A percentile compares a stretch with the other conserved stretches of the same genome.
phyloP scores from a whole-genome alignment of 2,329 filamentous ascomycete genomes.

The Alternaria ventricosa region DNA sequence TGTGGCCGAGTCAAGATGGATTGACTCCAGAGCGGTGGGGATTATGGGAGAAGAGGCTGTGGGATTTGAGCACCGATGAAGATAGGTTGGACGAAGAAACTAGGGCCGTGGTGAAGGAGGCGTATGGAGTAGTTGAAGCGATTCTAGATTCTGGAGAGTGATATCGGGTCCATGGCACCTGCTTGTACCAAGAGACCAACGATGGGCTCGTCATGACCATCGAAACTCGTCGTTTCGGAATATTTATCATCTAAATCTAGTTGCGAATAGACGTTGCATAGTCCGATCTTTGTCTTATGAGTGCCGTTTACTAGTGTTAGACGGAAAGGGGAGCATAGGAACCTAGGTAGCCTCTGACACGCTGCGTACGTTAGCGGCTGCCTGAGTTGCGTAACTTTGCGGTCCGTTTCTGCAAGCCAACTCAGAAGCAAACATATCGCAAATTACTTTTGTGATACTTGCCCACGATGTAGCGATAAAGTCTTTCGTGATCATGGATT shows the following conservation, averaged over 20 bases:
- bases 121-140: neutral
- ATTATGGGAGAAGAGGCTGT: slow-evolving; percentile 3
- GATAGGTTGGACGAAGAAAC: neutral
- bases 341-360: neutral
- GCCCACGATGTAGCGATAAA: neutral
- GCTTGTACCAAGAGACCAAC: no score
- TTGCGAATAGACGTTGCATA: neutral
- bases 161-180: no score
- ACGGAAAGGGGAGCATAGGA: no score
- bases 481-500: rapidly evolving
- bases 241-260: neutral
- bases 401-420: neutral
- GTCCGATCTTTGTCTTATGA: neutral
- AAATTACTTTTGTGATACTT: rapidly evolving
- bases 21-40: slow-evolving; percentile 4
- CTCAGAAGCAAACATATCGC: no score
- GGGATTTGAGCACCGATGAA: neutral
- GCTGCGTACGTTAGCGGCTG: neutral
- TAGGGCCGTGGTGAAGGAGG: neutral
- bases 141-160: neutral
- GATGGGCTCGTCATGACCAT: no score
- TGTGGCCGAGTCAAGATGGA: slow-evolving; percentile 1
- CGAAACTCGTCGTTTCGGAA: no score
- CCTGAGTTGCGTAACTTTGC: neutral
- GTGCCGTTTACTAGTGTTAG: neutral